Evolutionary conservation across 2,329 filamentous ascomycete genomes (phyloP).

Genomic region (Neonectria magnoliae): DNA sequence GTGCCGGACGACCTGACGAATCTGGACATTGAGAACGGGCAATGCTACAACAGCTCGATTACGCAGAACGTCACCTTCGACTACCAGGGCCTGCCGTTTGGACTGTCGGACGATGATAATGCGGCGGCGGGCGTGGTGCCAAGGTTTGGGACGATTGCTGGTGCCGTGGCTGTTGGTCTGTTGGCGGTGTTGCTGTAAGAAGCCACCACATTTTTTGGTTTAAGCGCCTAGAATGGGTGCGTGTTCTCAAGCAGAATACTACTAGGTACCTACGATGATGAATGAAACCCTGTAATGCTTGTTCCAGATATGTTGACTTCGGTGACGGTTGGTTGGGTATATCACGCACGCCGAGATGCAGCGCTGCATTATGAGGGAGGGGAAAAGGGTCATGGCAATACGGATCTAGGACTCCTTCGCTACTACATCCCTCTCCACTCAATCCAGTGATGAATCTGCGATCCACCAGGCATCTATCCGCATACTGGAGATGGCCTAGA

Average conservation of each 20-base stretch:
- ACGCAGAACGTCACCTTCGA: slow-evolving; percentile 78
- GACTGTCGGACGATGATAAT: slow-evolving; percentile 48
- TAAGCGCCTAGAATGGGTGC: not conserved
- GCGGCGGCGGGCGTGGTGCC: slow-evolving; percentile 41
- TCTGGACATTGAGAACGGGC: slow-evolving; percentile 73
- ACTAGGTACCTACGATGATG: not conserved
- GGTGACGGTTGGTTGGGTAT: not conserved
- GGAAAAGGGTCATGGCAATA: not conserved
- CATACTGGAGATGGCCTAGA: not conserved
- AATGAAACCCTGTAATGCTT: slow-evolving; percentile 7
- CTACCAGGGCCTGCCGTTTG: slow-evolving; percentile 67
- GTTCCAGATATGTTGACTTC: slow-evolving; percentile 7
- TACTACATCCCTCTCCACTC: not conserved
- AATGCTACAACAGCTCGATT: slow-evolving; percentile 73
- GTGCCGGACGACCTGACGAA: slow-evolving; percentile 74
- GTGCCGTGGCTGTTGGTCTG: slow-evolving; percentile 31
- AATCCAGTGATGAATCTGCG: not conserved
- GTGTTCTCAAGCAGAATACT: not conserved
- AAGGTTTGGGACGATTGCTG: slow-evolving; percentile 29
- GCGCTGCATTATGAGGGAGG: not conserved
- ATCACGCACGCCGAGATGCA: not conserved
- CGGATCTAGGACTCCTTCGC: not conserved
- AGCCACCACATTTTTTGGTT: not conserved
- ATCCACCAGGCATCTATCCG: slow-evolving; percentile 9
- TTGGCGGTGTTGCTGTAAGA: slow-evolving; percentile 38